Conservation (phyloP, 805 yeast species). For the Nadsonia fulvescens region DNA sequence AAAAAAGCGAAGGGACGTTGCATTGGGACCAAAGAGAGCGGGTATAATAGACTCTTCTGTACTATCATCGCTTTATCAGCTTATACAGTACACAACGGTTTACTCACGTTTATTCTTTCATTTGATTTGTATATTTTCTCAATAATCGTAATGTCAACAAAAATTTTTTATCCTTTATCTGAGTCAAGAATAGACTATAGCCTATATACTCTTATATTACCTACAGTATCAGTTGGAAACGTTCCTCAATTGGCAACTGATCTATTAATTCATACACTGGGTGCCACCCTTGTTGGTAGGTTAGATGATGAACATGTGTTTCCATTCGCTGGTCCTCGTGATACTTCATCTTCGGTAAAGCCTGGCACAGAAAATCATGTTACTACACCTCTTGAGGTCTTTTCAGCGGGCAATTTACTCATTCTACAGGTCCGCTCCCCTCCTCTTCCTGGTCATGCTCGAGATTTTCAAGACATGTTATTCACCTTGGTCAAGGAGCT, state of each 20-base stretch:
- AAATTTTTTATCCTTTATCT: no score
- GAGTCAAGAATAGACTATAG: no score
- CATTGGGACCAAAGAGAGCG: no score
- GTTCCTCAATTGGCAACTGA: constrained; percentile 74
- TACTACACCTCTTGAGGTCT: constrained; percentile 52
- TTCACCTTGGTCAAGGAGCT: constrained; percentile 28
- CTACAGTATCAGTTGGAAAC: constrained; percentile 74
- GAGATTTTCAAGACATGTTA: constrained; percentile 31
- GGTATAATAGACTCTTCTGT: no score
- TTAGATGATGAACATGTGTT: constrained; percentile 46
- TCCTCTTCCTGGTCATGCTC: constrained; percentile 43
- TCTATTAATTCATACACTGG: constrained; percentile 46
- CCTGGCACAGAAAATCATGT: constrained; percentile 18
- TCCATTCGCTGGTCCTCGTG: constrained; percentile 75
- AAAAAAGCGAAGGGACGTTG: no score
- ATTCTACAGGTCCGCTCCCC: constrained; percentile 78
- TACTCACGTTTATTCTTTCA: no score
- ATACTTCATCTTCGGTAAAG: constrained; percentile 21
- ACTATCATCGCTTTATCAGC: no score
- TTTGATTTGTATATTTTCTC: no score
- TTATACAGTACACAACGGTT: no score
- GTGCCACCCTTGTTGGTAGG: constrained; percentile 31
- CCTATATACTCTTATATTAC: constrained; percentile 40
- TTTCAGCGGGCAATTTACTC: constrained; percentile 18
- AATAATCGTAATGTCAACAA: no score